These are phyloP conservation scores for Exophiala xenobiotica DNA, from an alignment of 2,329 filamentous ascomycete species.

Conservation along the genomic window DNA sequence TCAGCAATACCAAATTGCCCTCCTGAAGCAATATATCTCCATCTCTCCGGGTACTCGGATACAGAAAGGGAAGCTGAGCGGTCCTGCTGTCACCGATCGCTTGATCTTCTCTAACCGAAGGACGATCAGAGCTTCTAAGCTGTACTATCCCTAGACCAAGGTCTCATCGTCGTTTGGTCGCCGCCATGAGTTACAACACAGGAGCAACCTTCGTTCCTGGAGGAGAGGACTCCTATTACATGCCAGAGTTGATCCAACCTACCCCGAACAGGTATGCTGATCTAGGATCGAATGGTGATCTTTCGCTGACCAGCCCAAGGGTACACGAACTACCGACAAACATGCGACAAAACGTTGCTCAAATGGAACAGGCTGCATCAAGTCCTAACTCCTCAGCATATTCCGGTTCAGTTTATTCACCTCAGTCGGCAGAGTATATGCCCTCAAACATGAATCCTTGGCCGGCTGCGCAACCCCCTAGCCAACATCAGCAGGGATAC, in stretches of 20 bases:
- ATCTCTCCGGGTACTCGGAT: background rate
- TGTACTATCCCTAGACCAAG: background rate
- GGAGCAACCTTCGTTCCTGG: constrained; percentile 68
- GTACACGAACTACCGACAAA: constrained; percentile 64
- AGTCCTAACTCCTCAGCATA: constrained; percentile 22
- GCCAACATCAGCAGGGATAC: constrained; percentile 40
- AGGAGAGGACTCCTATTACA: constrained; percentile 66
- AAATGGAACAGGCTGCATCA: constrained; percentile 66
- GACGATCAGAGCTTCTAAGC: background rate
- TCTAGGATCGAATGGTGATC: constrained; percentile 47
- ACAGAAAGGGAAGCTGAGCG: background rate
- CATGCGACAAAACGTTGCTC: constrained; percentile 91
- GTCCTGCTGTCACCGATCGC: background rate
- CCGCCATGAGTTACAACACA: constrained; percentile 29
- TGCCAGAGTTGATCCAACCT: constrained; percentile 68
- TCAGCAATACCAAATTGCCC: constrained; percentile 9
- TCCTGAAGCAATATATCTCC: constrained; percentile 3
- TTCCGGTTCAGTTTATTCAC: constrained; percentile 23
- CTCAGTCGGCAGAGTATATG: constrained; percentile 20
- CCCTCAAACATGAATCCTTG: constrained; percentile 8
- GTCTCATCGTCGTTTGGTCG: background rate
- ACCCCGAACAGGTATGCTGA: constrained; percentile 64
- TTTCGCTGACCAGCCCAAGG: constrained; percentile 79
- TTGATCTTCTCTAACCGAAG: background rate
- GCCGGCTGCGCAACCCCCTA: constrained; percentile 9